Base-by-base conservation (phyloP, 176 grass and related monocot genomes). In the Ampelocalamus luodianensis region DNA sequence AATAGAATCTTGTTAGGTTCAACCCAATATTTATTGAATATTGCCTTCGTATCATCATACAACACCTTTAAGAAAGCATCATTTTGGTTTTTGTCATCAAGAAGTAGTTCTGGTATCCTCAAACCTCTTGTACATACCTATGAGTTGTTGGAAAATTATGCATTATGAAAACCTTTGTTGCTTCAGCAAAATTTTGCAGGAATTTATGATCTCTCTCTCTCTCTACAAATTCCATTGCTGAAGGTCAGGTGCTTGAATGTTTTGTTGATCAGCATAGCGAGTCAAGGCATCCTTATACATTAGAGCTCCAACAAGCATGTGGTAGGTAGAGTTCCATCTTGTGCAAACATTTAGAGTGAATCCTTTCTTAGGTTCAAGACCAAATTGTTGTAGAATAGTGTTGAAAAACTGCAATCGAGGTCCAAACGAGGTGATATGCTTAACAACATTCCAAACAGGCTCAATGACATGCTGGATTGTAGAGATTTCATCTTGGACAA, bases 301-400 rank as follows among this genome's bases (percentile, higher is more conserved):
- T 8, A 56, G 32, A 58, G 73, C 51, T 76, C 59, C 73, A 12
- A 9, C 34, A 59, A 76, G 73, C 73, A 59, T 76, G 50, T 38
- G 14, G n/a, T 58, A 40, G 15, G 39, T 40, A 8, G 59, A 65
- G 14, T 34, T 79, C 59, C 59, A 66, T 2, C 60, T 45, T 14
- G 60, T 79, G 42, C 8, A 43, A 43, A 43, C 42, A 43, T 43
- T 8, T 10, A 43, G 42, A 43, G 8, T 43, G 42, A 79, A 79
- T 48, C 77, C 26, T 12, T 14, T 79, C 16, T 79, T 79, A 65
- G 40, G 39, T n/a, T 3, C 4, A 12, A 65, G 26, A 46, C 63
- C 17, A 11, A 48, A 65, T 10, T 43, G 1, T 10, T 43, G 42
- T 43, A 10, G 42, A 43, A 10, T 43, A 43, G 42, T 43, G 8